These are phyloP conservation scores for Penicillium sp. DNA, from an alignment of 2,329 filamentous ascomycete species.

Conservation along the genomic window DNA sequence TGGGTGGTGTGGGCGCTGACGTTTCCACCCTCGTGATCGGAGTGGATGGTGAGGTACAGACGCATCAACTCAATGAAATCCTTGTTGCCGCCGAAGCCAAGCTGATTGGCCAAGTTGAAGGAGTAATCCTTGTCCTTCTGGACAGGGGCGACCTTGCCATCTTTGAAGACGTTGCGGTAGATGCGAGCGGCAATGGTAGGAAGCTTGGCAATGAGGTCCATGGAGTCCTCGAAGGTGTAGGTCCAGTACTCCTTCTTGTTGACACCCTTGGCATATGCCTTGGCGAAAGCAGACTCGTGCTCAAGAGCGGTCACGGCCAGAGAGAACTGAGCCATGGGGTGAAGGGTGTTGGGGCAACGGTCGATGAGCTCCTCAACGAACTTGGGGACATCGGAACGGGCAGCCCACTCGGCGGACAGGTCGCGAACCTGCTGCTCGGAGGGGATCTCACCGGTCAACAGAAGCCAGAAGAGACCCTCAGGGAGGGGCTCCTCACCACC, in stretches of 20 bases:
- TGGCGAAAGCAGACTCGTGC: conserved; percentile 95
- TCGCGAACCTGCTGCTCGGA: conserved; percentile 97
- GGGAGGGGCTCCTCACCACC: conserved; percentile 96
- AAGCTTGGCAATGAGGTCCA: conserved; percentile 99
- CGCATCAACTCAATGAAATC: conserved; percentile 99
- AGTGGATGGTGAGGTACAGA: conserved; percentile 99
- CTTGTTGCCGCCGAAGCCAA: conserved; percentile 89
- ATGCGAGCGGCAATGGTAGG: conserved; percentile 97
- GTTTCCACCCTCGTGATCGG: conserved; percentile 99
- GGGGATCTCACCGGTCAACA: conserved; percentile 95
- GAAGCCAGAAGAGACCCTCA: conserved; percentile 99
- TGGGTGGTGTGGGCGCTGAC: conserved; percentile 98
- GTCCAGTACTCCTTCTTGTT: conserved; percentile 99
- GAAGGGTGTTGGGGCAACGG: conserved; percentile 96
- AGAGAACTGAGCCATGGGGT: conserved; percentile 99
- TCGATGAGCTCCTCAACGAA: conserved; percentile 99
- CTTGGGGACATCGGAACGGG: conserved; percentile 93
- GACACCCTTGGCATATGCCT: conserved; percentile 98
- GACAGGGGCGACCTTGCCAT: conserved; percentile 92
- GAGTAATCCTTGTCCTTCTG: conserved; percentile 99
- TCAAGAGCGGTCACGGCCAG: conserved; percentile 96
- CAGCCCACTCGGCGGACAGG: conserved; percentile 97
- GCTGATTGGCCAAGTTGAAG: conserved; percentile 99
- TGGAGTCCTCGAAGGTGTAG: conserved; percentile 98
- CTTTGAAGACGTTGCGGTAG: conserved; percentile 99